Base-by-base conservation (phyloP, 106 monocot genomes). In the Phalaenopsis equestris region DNA sequence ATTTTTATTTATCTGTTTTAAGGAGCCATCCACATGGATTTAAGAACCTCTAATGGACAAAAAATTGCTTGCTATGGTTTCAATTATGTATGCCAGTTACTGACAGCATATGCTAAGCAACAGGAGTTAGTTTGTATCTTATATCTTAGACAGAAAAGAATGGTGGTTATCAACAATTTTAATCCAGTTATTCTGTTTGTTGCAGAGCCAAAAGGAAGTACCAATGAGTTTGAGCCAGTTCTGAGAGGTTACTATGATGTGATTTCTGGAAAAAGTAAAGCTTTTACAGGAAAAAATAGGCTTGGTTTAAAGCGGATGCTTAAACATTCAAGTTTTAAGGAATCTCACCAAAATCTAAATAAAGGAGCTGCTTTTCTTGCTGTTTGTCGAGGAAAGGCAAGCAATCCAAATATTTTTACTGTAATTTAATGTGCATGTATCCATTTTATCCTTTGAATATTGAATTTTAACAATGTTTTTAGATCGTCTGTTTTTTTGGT, bases 311-410 rank as follows among this genome's bases (percentile, higher is more conserved):
- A 90, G 77, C 77, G 83, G 79, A 55, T 74, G 9, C 58, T 72
- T 5, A 80, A 90, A 75, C 39, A 79, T 52, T 38, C 38, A 49
- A 21, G 41, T 19, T 74, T 67, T 52, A 86, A 87, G 39, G 73
- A 81, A 76, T 84, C 82, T 37, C 36, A 70, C 41, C 75, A 86
- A 85, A 77, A 49, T 49, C 42, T 80, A 77, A 16, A 17, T 65
- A 85, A 85, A 18, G 95, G 95, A 79, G 99, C 95, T 83, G 88
- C 99, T 84, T 88, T 95, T 83, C 87, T 99, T 93, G 99, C 99
- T 73, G 99, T 99, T 82, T 99, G 91, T 73, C 85, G 99, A 61
- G 99, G 99, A 81, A 99, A 99, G 95, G 99, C 95, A 72, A 12
- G 84, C 23, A 37, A 15, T 15, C 15, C 19, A 77, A 74, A 30